Base-by-base conservation (phyloP, 2,329 filamentous ascomycete genomes). In the Talaromyces sp. region DNA sequence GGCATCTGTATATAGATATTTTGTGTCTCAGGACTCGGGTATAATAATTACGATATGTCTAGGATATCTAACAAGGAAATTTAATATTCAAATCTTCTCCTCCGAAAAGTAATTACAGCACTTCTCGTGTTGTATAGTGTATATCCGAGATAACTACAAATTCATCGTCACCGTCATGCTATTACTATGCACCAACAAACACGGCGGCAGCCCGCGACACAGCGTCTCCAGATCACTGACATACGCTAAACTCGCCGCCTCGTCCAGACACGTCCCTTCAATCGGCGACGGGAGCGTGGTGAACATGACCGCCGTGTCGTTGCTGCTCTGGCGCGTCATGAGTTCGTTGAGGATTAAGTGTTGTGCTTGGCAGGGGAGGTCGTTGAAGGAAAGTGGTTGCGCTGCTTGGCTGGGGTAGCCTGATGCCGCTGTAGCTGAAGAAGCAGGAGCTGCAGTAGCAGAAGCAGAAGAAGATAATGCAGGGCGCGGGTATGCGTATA, bases 331-430 rank as follows among this genome's bases (percentile, higher is more conserved):
- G 61, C 82, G 80, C 3, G 82, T 80, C 78, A 96, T 92, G 65
- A 95, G 77, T 72, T 96, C 91, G 71, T 96, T 96, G 17, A 96
- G 76, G 29, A 96, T 92, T 38, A 95, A 76, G 72, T 96, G 90
- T 71, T 95, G 91, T 1, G 91, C 91, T 17, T 90, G 85, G 67
- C 88, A 90, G 0, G 91, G 91, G 3, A 96, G 78, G 68, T 95
- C 90, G 67, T 96, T 95, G 79, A 96, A 96, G 2, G 87, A 91
- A 2, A 95, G 78, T 0, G 90, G 83, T 3, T 91, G 74, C 2
- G 84, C 81, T 57, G 87, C 85, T 24, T 84, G 83, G 3, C 84
- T 82, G 0, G 82, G 81, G 64, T 77, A 84, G 9, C 81, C 81
- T 1, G 75, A 73, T 27, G 78, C 75, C 19, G 60, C 1, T 19